A percentile compares a stretch with the other conserved stretches of the same genome.
Conservation (phyloP, 2,329 filamentous ascomycete genomes). For the Stemphylium lycopersici region DNA sequence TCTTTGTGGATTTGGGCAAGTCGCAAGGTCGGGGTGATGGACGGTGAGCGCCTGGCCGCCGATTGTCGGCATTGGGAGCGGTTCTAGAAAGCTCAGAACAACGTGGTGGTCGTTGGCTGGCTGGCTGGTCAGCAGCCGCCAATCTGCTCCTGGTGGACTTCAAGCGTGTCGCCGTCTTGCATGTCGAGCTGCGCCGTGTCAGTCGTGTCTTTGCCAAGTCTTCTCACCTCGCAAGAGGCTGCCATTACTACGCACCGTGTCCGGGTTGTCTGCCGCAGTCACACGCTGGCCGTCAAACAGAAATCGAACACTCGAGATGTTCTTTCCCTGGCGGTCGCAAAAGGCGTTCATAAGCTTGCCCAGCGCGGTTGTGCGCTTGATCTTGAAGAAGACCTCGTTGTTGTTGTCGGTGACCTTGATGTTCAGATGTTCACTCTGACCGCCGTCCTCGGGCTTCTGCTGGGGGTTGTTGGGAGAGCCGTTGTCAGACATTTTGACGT, state of each 20-base stretch:
- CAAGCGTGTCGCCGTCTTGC: constrained; percentile 92
- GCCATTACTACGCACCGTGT: constrained; percentile 70
- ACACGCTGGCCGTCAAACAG: constrained; percentile 96
- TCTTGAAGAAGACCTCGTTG: constrained; percentile 99
- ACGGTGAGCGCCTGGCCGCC: not conserved
- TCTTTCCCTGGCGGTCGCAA: constrained; percentile 94
- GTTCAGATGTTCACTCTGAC: constrained; percentile 83
- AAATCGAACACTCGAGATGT: constrained; percentile 82
- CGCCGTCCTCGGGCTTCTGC: constrained; percentile 53
- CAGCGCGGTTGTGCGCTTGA: constrained; percentile 93
- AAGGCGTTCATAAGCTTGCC: constrained; percentile 99
- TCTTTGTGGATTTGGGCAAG: constrained; percentile 14
- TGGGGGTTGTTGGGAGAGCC: constrained; percentile 48
- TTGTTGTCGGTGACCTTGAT: constrained; percentile 99
- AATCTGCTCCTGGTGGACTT: constrained; percentile 98
- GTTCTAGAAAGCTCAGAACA: constrained; percentile 8
- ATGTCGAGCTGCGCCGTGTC: constrained; percentile 77
- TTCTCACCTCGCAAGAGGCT: not conserved
- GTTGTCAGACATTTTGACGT: constrained; percentile 51
- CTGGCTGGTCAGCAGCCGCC: constrained; percentile 63
- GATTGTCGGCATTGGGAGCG: constrained; percentile 3
- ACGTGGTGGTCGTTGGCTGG: constrained; percentile 1
- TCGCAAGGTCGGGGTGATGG: constrained; percentile 7
- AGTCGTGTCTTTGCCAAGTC: constrained; percentile 9
- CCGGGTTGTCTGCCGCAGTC: constrained; percentile 85